Evolutionary conservation across 1,284 basidiomycete genomes (phyloP).

Genomic region (Quambalaria eucalypti): DNA sequence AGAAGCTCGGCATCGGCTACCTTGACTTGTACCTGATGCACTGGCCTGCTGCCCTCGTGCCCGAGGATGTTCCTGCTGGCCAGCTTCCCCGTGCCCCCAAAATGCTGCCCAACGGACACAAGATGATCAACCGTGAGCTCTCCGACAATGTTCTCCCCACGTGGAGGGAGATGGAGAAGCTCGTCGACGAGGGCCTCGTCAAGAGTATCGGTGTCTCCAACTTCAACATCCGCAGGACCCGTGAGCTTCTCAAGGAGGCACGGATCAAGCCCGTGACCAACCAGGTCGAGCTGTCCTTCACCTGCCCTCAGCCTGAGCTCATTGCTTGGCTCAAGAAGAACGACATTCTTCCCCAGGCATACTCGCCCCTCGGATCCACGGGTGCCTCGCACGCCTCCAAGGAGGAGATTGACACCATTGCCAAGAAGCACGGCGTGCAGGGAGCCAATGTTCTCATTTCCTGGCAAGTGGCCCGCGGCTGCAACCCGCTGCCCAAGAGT

Average conservation of each 20-base stretch:
- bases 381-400: not conserved
- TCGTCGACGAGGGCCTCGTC: constrained; percentile 40
- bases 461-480: constrained; percentile 33
- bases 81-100: constrained; percentile 35
- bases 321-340: constrained; percentile 56
- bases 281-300: constrained; percentile 38
- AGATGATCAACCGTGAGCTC: constrained; percentile 61
- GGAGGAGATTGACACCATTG: constrained; percentile 14
- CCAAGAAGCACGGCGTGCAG: constrained; percentile 26
- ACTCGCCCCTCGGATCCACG: constrained; percentile 34
- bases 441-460: constrained; percentile 28
- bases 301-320: constrained; percentile 69
- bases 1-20: constrained; percentile 62
- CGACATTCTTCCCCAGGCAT: constrained; percentile 31
- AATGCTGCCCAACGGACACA: constrained; percentile 54
- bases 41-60: constrained; percentile 50
- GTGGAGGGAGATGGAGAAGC: constrained; percentile 36
- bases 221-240: constrained; percentile 38
- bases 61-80: constrained; percentile 24
- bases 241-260: constrained; percentile 20
- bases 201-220: constrained; percentile 56
- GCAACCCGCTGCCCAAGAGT: constrained; percentile 33
- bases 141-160: constrained; percentile 33
- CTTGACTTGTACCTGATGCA: constrained; percentile 74
- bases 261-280: constrained; percentile 44